phyloP scores from a whole-genome alignment of 177 flowering plant genomes.

The Vitis hybrid region DNA sequence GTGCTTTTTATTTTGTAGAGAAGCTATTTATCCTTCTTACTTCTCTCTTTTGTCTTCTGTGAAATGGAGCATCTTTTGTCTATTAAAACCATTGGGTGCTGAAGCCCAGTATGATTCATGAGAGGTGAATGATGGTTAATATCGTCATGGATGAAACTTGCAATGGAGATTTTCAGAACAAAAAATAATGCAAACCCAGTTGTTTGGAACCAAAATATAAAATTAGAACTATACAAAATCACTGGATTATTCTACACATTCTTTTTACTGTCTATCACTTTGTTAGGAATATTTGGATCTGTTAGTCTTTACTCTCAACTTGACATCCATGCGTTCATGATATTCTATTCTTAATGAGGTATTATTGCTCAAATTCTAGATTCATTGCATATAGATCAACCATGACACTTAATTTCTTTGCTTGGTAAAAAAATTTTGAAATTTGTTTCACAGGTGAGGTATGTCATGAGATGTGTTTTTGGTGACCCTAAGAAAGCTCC shows the following conservation, averaged over 20 bases:
- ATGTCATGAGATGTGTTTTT: conserved; percentile 87
- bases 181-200: too few species aligned
- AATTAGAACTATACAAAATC: not conserved
- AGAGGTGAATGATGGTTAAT: too few species aligned
- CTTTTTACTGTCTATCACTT: not conserved
- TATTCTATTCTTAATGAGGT: not conserved
- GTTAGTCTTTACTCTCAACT: not conserved
- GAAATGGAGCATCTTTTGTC: not conserved
- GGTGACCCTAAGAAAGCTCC: conserved; percentile 93
- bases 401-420: not conserved
- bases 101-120: too few species aligned
- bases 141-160: too few species aligned
- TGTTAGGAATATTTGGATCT: not conserved
- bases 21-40: not conserved
- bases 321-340: too few species aligned
- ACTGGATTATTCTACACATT: not conserved
- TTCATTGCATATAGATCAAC: not conserved
- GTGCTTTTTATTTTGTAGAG: not conserved
- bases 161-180: too few species aligned
- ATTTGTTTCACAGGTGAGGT: conserved; percentile 69
- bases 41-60: not conserved
- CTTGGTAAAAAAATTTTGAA: not conserved
- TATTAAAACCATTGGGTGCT: not conserved
- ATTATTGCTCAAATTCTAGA: not conserved
- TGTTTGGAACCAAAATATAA: too few species aligned